Conservation (phyloP, 176 grass and related monocot genomes). For the Poa pratensis region DNA sequence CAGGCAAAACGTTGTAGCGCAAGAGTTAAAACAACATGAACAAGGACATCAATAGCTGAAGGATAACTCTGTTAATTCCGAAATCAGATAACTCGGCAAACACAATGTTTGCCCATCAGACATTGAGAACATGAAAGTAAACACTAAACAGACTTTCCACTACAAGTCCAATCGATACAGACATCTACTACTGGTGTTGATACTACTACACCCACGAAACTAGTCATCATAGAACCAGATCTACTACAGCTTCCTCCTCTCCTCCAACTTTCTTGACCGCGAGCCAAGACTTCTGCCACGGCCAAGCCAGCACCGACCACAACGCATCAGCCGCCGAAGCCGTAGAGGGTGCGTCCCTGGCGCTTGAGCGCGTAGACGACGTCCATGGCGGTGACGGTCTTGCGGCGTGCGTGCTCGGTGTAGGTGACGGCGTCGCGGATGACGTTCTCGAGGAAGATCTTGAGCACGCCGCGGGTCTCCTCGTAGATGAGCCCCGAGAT, state of each 20-base stretch:
- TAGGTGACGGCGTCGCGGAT: conserved; percentile 97
- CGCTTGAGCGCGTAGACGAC: conserved; percentile 94
- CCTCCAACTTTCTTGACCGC: conserved; percentile 32
- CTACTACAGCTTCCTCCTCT: not conserved
- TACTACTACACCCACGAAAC: no score
- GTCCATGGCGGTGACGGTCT: conserved; percentile 97
- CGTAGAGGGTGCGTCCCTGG: conserved; percentile 91
- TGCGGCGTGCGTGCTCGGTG: conserved; percentile 90
- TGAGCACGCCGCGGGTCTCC: conserved; percentile 95
- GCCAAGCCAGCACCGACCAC: not conserved
- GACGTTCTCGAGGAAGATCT: conserved; percentile 99
- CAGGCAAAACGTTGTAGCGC: no score
- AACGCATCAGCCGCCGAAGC: conserved; percentile 75
- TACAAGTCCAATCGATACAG: not conserved
- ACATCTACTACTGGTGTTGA: not conserved
- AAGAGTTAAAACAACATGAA: not conserved
- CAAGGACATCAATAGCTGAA: not conserved
- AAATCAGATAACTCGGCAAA: conserved; percentile 1
- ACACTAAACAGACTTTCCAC: not conserved
- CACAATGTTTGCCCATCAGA: not conserved
- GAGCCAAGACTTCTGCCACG: conserved; percentile 37
- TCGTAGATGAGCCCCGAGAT: conserved; percentile 94
- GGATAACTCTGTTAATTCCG: not conserved
- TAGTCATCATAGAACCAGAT: not conserved
- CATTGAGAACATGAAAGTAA: not conserved